Percentiles rank a stretch among this genome's conserved stretches.
Evolutionary conservation across 2,329 filamentous ascomycete genomes (phyloP).

Genomic region (Myriosclerotinia duriaeana): DNA sequence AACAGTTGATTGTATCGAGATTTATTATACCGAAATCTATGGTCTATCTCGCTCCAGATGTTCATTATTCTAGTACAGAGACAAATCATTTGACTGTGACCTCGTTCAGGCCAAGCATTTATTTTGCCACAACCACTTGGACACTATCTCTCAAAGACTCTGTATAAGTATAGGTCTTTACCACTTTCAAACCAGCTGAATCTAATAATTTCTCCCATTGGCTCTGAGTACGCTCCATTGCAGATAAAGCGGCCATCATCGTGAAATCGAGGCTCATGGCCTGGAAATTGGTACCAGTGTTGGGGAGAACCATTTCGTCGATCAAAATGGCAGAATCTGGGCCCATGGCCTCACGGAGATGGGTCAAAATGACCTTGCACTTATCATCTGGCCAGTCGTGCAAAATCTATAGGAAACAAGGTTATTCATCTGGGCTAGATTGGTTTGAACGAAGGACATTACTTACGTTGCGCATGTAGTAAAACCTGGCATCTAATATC

Average conservation of each 20-base stretch:
- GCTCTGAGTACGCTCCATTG: constrained; percentile 41
- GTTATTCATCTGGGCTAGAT: not conserved
- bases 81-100: not conserved
- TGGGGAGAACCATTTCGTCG: constrained; percentile 46
- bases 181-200: not conserved
- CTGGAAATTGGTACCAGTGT: constrained; percentile 39
- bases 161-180: constrained; percentile 6
- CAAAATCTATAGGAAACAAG: constrained; percentile 33
- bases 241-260: constrained; percentile 43
- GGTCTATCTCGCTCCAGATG: not conserved
- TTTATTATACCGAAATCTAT: not conserved
- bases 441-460: not conserved
- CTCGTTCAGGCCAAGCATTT: not conserved
- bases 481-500: constrained; percentile 33
- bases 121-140: constrained; percentile 3
- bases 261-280: constrained; percentile 41
- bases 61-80: not conserved
- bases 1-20: not conserved
- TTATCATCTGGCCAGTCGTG: constrained; percentile 44
- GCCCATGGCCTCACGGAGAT: constrained; percentile 14
- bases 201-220: constrained; percentile 8
- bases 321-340: constrained; percentile 41
- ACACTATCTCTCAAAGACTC: constrained; percentile 7
- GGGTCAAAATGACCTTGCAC: constrained; percentile 17
- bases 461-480: constrained; percentile 42